Evolutionary conservation across 2,329 filamentous ascomycete genomes (phyloP), one percentile per base, ranked within the genome.

Genomic region (Huntiella decipiens): DNA sequence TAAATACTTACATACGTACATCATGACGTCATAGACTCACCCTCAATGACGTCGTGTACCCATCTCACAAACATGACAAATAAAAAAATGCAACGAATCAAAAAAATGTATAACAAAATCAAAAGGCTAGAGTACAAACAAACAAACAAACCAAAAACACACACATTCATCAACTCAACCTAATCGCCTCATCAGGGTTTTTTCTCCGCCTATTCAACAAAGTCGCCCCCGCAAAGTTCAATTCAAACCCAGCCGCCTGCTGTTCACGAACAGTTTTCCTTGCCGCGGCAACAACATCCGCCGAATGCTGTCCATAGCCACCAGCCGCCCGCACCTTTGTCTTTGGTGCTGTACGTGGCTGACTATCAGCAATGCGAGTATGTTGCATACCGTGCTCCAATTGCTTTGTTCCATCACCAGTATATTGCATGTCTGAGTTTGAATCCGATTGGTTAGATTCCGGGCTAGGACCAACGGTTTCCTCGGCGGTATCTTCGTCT

Each of bases 181-280:
- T 43, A 31, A 43, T 43, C 12, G 31, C 40, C 28, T n/a, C 31
- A 13, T 71, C 61, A 15, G 48, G 44, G 54, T 77, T 74, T 54
- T 70, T 66, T 16, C 66, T 67, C 49, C 75, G 64, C 54, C 87
- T 75, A 31, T 87, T 87, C 4, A 98, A 66, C 44, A 98, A 63
- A 1, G 87, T 96, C 1, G 91, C 83, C 47, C 91, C 91, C 53
- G 93, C 85, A 34, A 98, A 66, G 57, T 77, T 95, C 40, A 98
- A 71, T 62, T 98, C 91, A 54, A 98, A 98, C 31, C 84, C 86
- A 61, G 79, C 82, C 54, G 82, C 76, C 51, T 69, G 71, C 48
- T 75, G 71, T 38, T 79, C 75, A 36, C 68, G 64, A 4, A 91
- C 84, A 56, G 85, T 84, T 56, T 83, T 77, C 55, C 81, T 79